Evolutionary conservation across 2,329 filamentous ascomycete genomes (phyloP), one percentile per base, ranked within the genome.

Genomic region (Canariomyces notabilis): DNA sequence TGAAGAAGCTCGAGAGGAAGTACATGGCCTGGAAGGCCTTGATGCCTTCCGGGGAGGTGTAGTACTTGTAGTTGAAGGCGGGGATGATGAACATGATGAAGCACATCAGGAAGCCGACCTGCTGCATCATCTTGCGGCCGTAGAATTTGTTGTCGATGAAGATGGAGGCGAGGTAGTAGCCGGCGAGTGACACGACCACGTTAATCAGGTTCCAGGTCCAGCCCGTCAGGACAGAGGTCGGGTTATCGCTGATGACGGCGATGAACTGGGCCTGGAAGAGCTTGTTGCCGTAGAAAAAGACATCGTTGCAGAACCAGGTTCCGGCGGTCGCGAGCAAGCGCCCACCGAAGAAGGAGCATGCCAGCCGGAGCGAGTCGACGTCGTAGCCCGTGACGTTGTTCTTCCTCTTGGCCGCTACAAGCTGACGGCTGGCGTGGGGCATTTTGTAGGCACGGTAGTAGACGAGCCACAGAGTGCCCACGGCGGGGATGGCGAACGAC

Each of bases 281-380:
- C 77, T 95, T 96, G 83, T 95, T 96, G 59, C 91, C 91, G 73
- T 97, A 97, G 75, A 97, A 97, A 77, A 97, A 96, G 56, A 97
- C 85, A 62, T 97, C 91, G 67, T 97, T 97, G 72, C 84, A 87
- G 69, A 91, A 97, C 91, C 91, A 97, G 29, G 83, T 80, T 46
- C 87, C 87, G 9, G 90, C 83, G 16, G 91, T 96, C 40, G 91
- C 91, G 16, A 95, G 62, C 19, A 97, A 71, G 57, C 91, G 89
- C 42, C 86, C 85, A 38, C 89, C 89, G 57, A 96, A 97, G 72
- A 94, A 82, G 47, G 70, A 78, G 68, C 90, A 80, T 37, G 88
- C 91, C 60, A 88, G 73, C 57, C 78, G 79, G 44, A 97, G 76
- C 21, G 91, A 94, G 58, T 84, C 71, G n/a, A 87, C 73, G 61